Conservation (phyloP, 2,329 filamentous ascomycete species). For the Diaporthe capsici region DNA sequence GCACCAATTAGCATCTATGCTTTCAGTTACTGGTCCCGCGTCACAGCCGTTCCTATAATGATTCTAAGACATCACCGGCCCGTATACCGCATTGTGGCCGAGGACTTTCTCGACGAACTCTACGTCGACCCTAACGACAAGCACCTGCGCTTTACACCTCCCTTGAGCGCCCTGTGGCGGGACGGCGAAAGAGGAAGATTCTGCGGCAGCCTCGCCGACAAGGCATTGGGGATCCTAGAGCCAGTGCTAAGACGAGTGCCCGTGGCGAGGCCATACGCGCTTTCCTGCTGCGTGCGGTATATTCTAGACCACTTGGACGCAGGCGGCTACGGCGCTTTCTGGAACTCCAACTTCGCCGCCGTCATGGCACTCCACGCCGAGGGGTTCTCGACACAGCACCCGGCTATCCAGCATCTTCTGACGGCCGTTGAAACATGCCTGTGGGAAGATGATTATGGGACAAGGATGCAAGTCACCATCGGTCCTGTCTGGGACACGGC, state of each 20-base stretch:
- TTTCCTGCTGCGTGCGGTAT: constrained; percentile 48
- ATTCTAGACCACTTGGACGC: constrained; percentile 42
- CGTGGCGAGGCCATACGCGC: constrained; percentile 43
- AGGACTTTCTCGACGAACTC: constrained; percentile 10
- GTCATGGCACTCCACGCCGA: constrained; percentile 22
- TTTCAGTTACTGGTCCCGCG: constrained; percentile 9
- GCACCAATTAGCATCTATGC: constrained; percentile 1
- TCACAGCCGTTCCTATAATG: constrained; percentile 1
- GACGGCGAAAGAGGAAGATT: constrained; percentile 3
- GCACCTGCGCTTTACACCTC: background rate
- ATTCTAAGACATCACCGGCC: background rate
- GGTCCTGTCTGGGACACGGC: background rate
- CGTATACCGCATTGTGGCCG: background rate
- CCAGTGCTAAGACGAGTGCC: constrained; percentile 4
- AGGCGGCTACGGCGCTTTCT: constrained; percentile 27
- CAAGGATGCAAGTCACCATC: background rate
- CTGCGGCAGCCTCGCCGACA: constrained; percentile 7
- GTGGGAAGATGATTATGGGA: constrained; percentile 36
- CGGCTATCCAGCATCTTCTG: background rate
- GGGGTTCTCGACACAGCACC: constrained; percentile 20
- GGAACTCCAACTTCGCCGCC: constrained; percentile 22
- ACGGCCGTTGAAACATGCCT: background rate
- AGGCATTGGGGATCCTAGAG: constrained; percentile 1
- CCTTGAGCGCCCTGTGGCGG: background rate
- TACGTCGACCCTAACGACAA: background rate